Evolutionary conservation across 176 grass and related monocot species (phyloP).

Genomic region (Raddia distichophylla): DNA sequence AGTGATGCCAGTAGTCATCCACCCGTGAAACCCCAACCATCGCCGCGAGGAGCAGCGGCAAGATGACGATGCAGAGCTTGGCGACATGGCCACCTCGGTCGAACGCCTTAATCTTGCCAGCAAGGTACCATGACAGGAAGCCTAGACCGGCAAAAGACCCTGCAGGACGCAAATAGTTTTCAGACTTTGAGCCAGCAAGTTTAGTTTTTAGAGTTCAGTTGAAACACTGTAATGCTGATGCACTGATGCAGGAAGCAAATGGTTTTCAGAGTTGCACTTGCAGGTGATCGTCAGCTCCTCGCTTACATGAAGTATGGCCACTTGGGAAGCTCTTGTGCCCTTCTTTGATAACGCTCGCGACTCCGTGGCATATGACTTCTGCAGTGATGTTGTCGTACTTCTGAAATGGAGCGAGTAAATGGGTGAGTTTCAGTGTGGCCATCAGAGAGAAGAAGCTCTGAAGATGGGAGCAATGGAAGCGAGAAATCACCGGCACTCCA

Average conservation of each 20-base stretch:
- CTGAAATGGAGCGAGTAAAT: not conserved
- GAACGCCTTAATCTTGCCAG: slow-evolving; percentile 51
- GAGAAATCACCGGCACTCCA: slow-evolving; percentile 33
- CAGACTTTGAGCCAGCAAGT: not conserved
- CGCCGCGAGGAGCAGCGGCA: slow-evolving; percentile 51
- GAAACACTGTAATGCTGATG: not conserved
- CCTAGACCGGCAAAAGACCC: slow-evolving; percentile 51
- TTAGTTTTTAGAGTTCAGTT: not conserved
- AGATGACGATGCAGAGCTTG: slow-evolving; percentile 48
- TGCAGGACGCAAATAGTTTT: not conserved
- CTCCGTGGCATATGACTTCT: slow-evolving; percentile 42
- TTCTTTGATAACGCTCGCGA: slow-evolving; percentile 32
- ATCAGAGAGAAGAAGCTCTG: not conserved
- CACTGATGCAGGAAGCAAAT: not conserved
- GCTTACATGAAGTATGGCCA: slow-evolving; percentile 42
- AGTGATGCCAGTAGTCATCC: slow-evolving; percentile 62
- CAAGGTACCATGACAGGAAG: slow-evolving; percentile 60
- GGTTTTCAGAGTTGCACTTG: not conserved
- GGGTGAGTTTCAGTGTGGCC: not conserved
- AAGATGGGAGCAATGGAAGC: not conserved
- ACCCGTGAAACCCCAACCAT: slow-evolving; percentile 50
- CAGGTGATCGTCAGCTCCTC: not conserved
- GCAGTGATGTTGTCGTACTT: slow-evolving; percentile 14
- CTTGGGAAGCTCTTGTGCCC: slow-evolving; percentile 52
- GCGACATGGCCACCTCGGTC: slow-evolving; percentile 43